Percentiles rank a stretch among this genome's conserved stretches.
These are phyloP conservation scores for Thamnidium elegans DNA, from an alignment of 192 early-diverging fungal genomes.

Conservation along the genomic window DNA sequence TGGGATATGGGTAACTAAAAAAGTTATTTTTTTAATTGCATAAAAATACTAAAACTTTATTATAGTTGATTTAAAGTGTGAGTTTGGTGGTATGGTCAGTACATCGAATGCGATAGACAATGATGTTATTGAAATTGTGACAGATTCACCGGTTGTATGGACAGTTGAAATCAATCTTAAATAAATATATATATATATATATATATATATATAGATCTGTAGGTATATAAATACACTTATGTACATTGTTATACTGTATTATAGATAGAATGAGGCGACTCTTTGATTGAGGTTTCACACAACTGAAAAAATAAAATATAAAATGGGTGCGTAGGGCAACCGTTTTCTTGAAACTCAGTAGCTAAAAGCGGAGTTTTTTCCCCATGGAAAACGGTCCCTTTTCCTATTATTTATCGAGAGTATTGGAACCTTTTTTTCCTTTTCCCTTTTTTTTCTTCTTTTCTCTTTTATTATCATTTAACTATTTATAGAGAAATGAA, in stretches of 20 bases:
- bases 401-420: too few species aligned
- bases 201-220: too few species aligned
- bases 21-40: neutral
- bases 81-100: slow-evolving; percentile 77
- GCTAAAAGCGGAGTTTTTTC: too few species aligned
- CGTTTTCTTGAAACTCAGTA: too few species aligned
- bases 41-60: slow-evolving; percentile 6
- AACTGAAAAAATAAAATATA: too few species aligned
- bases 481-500: neutral
- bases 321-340: too few species aligned
- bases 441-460: neutral
- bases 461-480: neutral
- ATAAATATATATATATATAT: too few species aligned
- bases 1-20: slow-evolving; percentile 76
- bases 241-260: too few species aligned
- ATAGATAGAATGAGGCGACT: too few species aligned
- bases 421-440: neutral
- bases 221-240: too few species aligned
- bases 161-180: slow-evolving; percentile 60
- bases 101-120: slow-evolving; percentile 77
- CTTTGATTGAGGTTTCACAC: too few species aligned
- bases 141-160: slow-evolving; percentile 75
- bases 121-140: slow-evolving; percentile 59
- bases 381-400: too few species aligned
- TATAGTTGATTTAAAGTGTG: slow-evolving; percentile 29